Base-by-base conservation (phyloP, 2,329 filamentous ascomycete genomes). In the Phoma sp. region DNA sequence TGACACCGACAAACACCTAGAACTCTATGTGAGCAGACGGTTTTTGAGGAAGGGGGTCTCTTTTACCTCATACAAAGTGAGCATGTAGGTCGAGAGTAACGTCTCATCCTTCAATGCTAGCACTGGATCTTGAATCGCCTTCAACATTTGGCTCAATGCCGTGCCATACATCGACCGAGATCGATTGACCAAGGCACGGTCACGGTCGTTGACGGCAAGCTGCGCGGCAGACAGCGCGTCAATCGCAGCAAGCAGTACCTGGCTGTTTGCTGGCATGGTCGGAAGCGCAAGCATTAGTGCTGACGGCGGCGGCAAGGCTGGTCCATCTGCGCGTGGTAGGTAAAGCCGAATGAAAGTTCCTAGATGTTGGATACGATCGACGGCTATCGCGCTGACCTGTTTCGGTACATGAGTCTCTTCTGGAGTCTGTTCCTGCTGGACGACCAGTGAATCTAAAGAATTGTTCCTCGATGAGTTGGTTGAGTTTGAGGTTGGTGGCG, bases 31-130 rank as follows among this genome's bases (percentile, higher is more conserved):
- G 7, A 51, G 39, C n/a, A 15, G 17, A 23, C n/a, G n/a, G n/a
- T n/a, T n/a, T n/a, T n/a, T n/a, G n/a, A n/a, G n/a, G n/a, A n/a
- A n/a, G n/a, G n/a, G n/a, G n/a, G n/a, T n/a, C n/a, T n/a, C n/a
- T n/a, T n/a, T n/a, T 61, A 69, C 71, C 59, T 74, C 72, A 32
- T 73, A 74, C 10, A 74, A 32, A 5, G 67, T 68, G 20, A 74
- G 65, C 45, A 74, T 49, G 42, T 74, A 73, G 2, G 69, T 73
- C 5, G 72, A 72, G 6, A 74, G 42, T 7, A 74, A 45, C 9
- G 68, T 74, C 53, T 74, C 69, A 36, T 74, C 71, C 43, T 71
- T 67, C 17, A 68, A 37, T 14, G 66, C 61, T 5, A 50, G 53
- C 7, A 65, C 52, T n/a, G 66, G 64, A 32, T 66, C 59, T 29